Conservation (phyloP, 1,284 basidiomycete genomes). For the Leccinum solheimii region DNA sequence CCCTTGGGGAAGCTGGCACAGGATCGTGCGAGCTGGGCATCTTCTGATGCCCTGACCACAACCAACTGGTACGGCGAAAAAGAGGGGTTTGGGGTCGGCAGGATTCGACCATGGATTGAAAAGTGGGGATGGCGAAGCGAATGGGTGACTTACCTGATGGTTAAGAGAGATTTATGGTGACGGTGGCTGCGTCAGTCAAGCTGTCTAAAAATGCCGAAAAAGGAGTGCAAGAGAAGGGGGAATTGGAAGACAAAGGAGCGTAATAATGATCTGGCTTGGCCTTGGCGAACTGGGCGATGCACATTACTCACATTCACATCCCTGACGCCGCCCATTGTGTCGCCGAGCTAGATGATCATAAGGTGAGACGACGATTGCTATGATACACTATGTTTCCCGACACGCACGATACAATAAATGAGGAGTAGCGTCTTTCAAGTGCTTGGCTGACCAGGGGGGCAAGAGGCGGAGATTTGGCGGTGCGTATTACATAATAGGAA, state of each 20-base stretch:
- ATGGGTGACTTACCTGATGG: constrained; percentile 33
- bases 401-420: constrained; percentile 16
- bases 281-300: constrained; percentile 7
- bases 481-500: not conserved
- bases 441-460: not conserved
- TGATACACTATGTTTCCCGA: not conserved
- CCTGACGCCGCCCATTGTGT: constrained; percentile 30
- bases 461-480: not conserved
- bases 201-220: constrained; percentile 28
- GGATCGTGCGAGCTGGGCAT: constrained; percentile 17
- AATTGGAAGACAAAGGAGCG: constrained; percentile 7
- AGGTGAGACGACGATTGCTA: not conserved
- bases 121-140: constrained; percentile 10
- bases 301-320: constrained; percentile 30
- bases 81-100: constrained; percentile 7
- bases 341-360: constrained; percentile 10
- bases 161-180: constrained; percentile 21
- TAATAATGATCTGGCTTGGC: not conserved
- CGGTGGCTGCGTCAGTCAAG: constrained; percentile 34
- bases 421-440: not conserved
- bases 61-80: constrained; percentile 27
- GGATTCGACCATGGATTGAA: constrained; percentile 25
- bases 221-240: constrained; percentile 4
- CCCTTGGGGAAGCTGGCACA: constrained; percentile 16
- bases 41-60: constrained; percentile 30